Base-by-base conservation (phyloP, 2,329 filamentous ascomycete species). In the Ceratocystis cacaofunesta region DNA sequence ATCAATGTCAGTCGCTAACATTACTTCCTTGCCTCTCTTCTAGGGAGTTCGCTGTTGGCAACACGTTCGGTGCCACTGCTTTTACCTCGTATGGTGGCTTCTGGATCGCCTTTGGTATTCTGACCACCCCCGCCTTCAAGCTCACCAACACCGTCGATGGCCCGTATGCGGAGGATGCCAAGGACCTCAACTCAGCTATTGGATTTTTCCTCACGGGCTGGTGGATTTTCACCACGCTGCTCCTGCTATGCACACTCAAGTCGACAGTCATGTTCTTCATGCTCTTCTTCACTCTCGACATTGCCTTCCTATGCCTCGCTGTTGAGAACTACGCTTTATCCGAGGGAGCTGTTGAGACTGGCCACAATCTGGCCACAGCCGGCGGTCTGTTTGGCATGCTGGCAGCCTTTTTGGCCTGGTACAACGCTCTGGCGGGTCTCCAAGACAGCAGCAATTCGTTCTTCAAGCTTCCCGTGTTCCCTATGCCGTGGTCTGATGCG, bases 401-500 rank as follows among this genome's bases (percentile, higher is more conserved):
- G 5, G 85, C 89, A 1, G 88, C 89, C 0, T 94, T 95, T 73
- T 72, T 89, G 65, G 89, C 90, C 3, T 95, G 90, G 90, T 95
- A 92, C 76, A 91, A 90, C 71, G 89, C 90, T 46, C 79, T 92
- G 68, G 88, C 89, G 63, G 89, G 89, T 83, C 83, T 94, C 66
- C 86, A 87, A 68, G 89, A 94, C 71, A 80, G 77, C 73, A 94
- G 90, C 79, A 86, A 86, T 77, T 86, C 83, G 32, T 96, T 96
- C 85, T 94, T 96, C 80, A 81, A 94, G 75, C 85, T 95, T 68
- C 92, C 92, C 63, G 91, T 96, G 69, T 86, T 88, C 71, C 91
- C 96, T 80, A 95, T 96, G 81, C 92, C 92, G 64, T 96, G 92
- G 92, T 92, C 89, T 46, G 87, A 88, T 71, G 73, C 72, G 67